Evolutionary conservation across 192 early-diverging fungal species (phyloP), one percentile per base, ranked within the genome.

Genomic region (Coemansia sp.): DNA sequence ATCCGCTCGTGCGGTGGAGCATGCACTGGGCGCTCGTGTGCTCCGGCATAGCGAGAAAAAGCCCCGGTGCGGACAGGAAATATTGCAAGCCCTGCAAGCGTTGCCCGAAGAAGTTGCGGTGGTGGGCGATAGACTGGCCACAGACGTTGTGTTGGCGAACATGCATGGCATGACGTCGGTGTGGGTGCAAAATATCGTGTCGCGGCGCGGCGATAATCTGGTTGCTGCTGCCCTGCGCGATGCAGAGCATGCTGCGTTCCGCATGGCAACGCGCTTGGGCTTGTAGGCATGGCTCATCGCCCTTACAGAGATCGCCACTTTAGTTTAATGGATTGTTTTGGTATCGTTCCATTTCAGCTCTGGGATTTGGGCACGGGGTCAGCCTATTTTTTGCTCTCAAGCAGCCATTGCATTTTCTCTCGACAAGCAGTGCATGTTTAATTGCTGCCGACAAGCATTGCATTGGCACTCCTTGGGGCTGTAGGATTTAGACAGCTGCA

Each of bases 141-240:
- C 94, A 0, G 94, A 98, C 60, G 76, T 96, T 0, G 80, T 93
- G 3, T 90, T 90, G 84, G 96, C 89, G 5, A 95, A 98, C 60
- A 64, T 77, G 26, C 74, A 82, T 23, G 91, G 91, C 37, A 85
- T 89, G 74, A 39, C 87, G 7, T 90, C 89, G 0, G 87, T 96
- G 23, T 85, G 90, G 65, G 89, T 87, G 0, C 78, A 61, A 2
- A 61, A 90, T 16, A 86, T 94, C 7, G 76, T 96, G 19, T 86
- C 91, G 0, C 78, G 82, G 31, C 68, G 89, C 67, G 88, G 90
- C 4, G 95, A 96, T 68, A 98, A 94, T 63, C 70, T 74, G 1
- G 72, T 87, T 37, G 94, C 95, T 6, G 68, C 68, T 3, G 43
- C 37, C 25, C 6, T 74, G 12, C 71, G 80, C 22, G 14, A 50